phyloP scores from a whole-genome alignment of 2,329 filamentous ascomycete species.

The Aspergillus pseudoterreus region DNA sequence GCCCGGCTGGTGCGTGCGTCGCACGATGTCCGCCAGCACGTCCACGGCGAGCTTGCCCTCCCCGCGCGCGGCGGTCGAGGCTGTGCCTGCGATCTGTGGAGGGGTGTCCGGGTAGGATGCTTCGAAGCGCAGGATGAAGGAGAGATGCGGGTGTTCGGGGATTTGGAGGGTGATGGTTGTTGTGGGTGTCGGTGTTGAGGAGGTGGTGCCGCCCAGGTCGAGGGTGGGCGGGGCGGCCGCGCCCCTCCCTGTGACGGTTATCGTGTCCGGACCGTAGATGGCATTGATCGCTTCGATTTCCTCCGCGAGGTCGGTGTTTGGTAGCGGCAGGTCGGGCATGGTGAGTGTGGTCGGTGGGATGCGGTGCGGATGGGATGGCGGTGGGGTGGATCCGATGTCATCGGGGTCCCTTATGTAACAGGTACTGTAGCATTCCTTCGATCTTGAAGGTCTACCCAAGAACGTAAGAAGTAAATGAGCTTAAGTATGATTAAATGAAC shows the following conservation, averaged over 20 bases:
- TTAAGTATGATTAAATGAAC: no score
- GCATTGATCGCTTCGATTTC: constrained; percentile 48
- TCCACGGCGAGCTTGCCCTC: constrained; percentile 69
- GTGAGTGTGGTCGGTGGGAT: constrained; percentile 7
- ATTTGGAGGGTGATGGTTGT: constrained; percentile 60
- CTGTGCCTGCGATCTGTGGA: constrained; percentile 71
- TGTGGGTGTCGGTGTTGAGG: constrained; percentile 24
- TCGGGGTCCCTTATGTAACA: no score
- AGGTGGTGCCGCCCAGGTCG: constrained; percentile 10
- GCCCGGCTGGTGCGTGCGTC: constrained; percentile 65
- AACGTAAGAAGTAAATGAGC: no score
- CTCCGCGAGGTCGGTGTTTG: constrained; percentile 41
- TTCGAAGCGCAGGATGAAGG: constrained; percentile 63
- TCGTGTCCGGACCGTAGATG: constrained; percentile 63
- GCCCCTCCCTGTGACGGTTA: constrained; percentile 40
- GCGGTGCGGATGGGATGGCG: neutral
- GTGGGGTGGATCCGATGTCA: neutral
- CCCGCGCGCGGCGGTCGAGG: constrained; percentile 70
- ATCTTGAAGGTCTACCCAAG: no score
- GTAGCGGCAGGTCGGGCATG: constrained; percentile 21
- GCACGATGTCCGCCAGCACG: constrained; percentile 64
- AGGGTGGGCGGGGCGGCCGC: constrained; percentile 11
- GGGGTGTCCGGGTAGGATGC: constrained; percentile 68
- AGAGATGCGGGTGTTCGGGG: constrained; percentile 52
- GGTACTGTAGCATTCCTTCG: no score